Percentiles rank a stretch among this genome's conserved stretches.
phyloP scores from a whole-genome alignment of 805 yeast genomes.

The Myxozyma mucilagina region DNA sequence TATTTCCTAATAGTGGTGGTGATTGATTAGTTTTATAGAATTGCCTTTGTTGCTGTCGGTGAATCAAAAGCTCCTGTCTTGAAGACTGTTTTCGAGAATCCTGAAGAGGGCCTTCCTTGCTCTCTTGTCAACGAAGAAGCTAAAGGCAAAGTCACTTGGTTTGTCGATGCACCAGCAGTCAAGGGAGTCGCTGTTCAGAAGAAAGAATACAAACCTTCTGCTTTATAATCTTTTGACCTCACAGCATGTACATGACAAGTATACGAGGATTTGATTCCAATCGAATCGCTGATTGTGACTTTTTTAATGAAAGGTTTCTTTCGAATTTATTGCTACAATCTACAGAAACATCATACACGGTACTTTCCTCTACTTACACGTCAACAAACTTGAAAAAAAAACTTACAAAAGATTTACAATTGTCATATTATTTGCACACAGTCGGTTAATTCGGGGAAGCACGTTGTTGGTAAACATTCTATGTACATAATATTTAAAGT shows the following conservation, averaged over 20 bases:
- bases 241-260: neutral
- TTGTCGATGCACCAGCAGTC: conserved; percentile 70
- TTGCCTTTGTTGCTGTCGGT: conserved; percentile 95
- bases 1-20: too few relatives aligned
- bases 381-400: too few relatives aligned
- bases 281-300: too few relatives aligned
- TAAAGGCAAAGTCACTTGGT: conserved; percentile 97
- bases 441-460: too few relatives aligned
- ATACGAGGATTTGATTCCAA: neutral
- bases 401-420: too few relatives aligned
- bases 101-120: conserved; percentile 93
- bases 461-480: too few relatives aligned
- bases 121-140: conserved; percentile 92
- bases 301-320: neutral
- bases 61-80: conserved; percentile 90
- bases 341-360: too few relatives aligned
- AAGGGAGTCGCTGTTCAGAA: conserved; percentile 32
- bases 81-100: conserved; percentile 90
- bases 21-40: conserved; percentile 44
- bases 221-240: conserved; percentile 7
- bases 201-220: conserved; percentile 31
- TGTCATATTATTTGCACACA: too few relatives aligned
- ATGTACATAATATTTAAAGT: too few relatives aligned
- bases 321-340: neutral
- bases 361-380: too few relatives aligned